phyloP scores from a whole-genome alignment of 2,329 filamentous ascomycete species.

The Bipolaris oryzae region DNA sequence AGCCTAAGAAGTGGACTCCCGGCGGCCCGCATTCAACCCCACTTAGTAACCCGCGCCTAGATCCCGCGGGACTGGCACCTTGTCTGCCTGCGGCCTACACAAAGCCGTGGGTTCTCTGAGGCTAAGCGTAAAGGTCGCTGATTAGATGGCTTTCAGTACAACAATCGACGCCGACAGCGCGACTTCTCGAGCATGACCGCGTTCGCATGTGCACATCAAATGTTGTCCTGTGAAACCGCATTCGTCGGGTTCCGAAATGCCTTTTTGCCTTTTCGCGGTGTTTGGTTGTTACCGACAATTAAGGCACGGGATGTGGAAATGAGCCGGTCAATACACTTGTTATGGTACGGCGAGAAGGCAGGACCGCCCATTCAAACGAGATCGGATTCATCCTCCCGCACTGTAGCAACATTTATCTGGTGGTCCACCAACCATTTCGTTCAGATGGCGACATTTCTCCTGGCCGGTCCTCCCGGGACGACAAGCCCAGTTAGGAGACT shows the following conservation, averaged over 20 bases:
- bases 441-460: too few relatives aligned
- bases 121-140: neutral
- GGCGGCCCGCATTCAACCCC: constrained; percentile 1
- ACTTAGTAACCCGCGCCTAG: neutral
- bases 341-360: too few relatives aligned
- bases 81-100: neutral
- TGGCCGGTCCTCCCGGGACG: neutral
- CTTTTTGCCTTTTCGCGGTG: neutral
- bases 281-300: too few relatives aligned
- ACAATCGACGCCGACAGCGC: neutral
- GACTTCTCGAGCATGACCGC: neutral
- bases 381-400: neutral
- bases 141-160: neutral
- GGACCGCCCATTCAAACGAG: neutral
- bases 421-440: neutral
- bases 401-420: neutral
- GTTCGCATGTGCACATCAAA: neutral
- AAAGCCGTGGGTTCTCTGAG: neutral
- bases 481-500: neutral
- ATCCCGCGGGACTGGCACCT: neutral
- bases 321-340: neutral
- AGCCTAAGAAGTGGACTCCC: neutral
- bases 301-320: neutral
- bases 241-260: neutral
- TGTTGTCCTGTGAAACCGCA: neutral